These are phyloP conservation scores for Dryas drummondii DNA, from an alignment of 306 rosid genomes.

Conservation along the genomic window DNA sequence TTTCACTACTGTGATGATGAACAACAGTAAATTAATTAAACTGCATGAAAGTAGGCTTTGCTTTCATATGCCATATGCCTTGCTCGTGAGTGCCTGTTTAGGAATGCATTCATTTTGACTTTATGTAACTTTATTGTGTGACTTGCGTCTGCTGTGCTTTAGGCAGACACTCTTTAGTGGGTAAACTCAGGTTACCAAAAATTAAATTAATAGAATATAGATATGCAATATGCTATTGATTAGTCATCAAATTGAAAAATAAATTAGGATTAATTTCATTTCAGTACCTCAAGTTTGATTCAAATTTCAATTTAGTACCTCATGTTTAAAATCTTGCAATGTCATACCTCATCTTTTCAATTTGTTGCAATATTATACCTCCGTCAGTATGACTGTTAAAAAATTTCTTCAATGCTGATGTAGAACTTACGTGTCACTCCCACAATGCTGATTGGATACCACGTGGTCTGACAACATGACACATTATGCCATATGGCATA, in stretches of 20 bases:
- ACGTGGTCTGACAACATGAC: no score
- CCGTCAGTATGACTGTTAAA: no score
- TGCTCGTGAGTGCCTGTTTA: background rate
- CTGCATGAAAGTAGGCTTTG: conserved; percentile 21
- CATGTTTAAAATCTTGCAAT: no score
- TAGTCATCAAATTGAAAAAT: background rate
- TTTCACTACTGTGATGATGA: conserved; percentile 5
- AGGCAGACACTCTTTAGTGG: conserved; percentile 38
- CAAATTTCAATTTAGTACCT: no score
- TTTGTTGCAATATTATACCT: no score
- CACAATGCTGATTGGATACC: no score
- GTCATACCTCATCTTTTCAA: no score
- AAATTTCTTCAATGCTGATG: no score
- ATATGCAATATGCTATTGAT: background rate
- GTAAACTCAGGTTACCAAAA: background rate
- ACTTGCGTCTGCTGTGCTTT: conserved; percentile 28
- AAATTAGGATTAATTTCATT: no score
- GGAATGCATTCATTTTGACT: conserved; percentile 37
- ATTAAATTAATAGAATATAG: background rate
- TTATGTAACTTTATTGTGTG: conserved; percentile 24
- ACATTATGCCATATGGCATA: no score
- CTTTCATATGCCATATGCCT: background rate
- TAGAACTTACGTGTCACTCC: no score
- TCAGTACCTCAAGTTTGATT: no score
- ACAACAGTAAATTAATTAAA: background rate